A percentile compares a stretch with the other conserved stretches of the same genome.
Evolutionary conservation across 1,139 yeast species (phyloP).

Genomic region (Geotrichum phurueaensis): DNA sequence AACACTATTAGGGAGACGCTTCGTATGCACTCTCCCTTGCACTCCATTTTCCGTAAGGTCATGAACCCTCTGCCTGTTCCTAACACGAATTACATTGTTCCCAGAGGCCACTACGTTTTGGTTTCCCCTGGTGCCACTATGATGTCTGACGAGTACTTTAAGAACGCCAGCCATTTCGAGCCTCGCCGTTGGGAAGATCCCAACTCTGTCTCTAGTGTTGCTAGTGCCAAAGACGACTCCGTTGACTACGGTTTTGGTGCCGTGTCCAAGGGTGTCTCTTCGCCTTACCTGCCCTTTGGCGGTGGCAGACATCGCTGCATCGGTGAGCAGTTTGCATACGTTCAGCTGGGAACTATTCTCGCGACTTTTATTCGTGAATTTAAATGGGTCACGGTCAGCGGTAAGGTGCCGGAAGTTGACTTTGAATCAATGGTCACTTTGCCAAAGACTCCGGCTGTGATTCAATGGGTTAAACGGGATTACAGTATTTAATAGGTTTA

Average conservation of each 20-base stretch:
- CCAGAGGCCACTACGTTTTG: slow-evolving; percentile 81
- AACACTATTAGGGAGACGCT: slow-evolving; percentile 86
- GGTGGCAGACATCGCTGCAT: slow-evolving; percentile 99
- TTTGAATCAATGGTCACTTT: slow-evolving; percentile 91
- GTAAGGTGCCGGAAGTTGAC: slow-evolving; percentile 67
- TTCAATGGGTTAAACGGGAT: slow-evolving; percentile 52
- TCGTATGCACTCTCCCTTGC: slow-evolving; percentile 93
- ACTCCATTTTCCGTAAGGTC: slow-evolving; percentile 91
- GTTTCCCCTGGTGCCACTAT: slow-evolving; percentile 93
- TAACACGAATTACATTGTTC: slow-evolving; percentile 72
- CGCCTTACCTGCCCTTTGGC: slow-evolving; percentile 96
- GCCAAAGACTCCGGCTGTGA: slow-evolving; percentile 73
- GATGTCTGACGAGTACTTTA: slow-evolving; percentile 71
- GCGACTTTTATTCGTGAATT: slow-evolving; percentile 69
- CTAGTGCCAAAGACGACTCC: slow-evolving; percentile 33
- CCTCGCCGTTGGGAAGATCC: slow-evolving; percentile 80
- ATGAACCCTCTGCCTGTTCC: slow-evolving; percentile 74
- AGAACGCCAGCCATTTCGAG: slow-evolving; percentile 56
- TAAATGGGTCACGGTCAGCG: slow-evolving; percentile 62
- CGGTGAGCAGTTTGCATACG: slow-evolving; percentile 97
- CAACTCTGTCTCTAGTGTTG: slow-evolving; percentile 37
- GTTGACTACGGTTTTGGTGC: slow-evolving; percentile 96
- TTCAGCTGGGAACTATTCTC: slow-evolving; percentile 83
- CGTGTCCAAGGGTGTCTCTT: slow-evolving; percentile 88
- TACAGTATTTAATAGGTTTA: background rate